A percentile compares a stretch with the other conserved stretches of the same genome.
phyloP scores from a whole-genome alignment of 768 basidiomycete species.

The Asterophora lycoperdoides region DNA sequence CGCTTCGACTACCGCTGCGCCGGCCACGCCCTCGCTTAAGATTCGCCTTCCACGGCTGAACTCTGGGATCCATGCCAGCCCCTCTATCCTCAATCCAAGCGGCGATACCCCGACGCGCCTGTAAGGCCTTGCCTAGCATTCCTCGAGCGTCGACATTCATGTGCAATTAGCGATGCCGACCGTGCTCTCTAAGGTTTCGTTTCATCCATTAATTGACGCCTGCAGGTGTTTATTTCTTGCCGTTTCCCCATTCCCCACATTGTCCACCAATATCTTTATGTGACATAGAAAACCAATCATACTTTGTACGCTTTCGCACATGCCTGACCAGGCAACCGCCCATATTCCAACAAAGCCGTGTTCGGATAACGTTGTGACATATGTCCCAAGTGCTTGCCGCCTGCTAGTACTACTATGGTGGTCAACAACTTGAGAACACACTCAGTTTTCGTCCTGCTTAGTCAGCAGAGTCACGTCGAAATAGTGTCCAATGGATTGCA shows the following conservation, averaged over 20 bases:
- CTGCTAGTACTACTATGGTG: too few species aligned
- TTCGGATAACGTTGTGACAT: too few species aligned
- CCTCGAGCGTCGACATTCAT: neutral
- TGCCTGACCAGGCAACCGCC: neutral
- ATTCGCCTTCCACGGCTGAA: conserved; percentile 51
- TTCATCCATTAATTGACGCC: neutral
- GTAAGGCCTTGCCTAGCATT: conserved; percentile 6
- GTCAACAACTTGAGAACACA: too few species aligned
- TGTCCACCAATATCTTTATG: conserved; percentile 6
- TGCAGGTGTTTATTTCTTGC: conserved; percentile 2
- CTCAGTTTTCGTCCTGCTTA: too few species aligned
- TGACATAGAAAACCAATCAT: conserved; percentile 12
- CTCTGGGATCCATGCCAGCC: conserved; percentile 18
- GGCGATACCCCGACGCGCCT: conserved; percentile 25
- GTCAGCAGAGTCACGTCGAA: too few species aligned
- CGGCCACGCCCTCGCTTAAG: conserved; percentile 47
- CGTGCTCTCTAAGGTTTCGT: neutral
- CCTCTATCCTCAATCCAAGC: conserved; percentile 19
- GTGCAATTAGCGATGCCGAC: neutral
- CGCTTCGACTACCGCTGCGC: conserved; percentile 24
- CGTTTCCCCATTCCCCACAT: neutral
- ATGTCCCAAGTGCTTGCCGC: too few species aligned
- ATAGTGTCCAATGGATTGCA: too few species aligned
- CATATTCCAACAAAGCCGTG: too few species aligned
- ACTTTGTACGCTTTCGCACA: neutral